Percentiles rank a stretch among this genome's conserved stretches.
Conservation (phyloP, 768 basidiomycete species). For the Pleurotus giganteus region DNA sequence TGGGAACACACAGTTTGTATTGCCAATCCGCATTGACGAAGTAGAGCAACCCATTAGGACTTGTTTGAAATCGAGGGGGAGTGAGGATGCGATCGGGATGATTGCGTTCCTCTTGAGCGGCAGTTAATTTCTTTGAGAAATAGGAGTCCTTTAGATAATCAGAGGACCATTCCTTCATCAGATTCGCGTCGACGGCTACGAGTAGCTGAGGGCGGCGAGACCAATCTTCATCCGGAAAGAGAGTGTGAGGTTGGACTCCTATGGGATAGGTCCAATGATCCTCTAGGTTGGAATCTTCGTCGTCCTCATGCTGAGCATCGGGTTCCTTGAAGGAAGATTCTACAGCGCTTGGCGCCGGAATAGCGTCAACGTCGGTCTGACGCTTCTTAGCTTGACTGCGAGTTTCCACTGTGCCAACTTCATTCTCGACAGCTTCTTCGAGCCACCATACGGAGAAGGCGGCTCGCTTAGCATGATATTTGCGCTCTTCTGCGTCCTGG, state of each 20-base stretch:
- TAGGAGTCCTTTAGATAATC: slow-evolving; percentile 5
- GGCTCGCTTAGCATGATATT: neutral
- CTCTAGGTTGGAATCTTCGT: neutral
- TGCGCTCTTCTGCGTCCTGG: neutral
- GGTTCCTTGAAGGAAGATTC: neutral
- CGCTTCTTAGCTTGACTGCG: neutral
- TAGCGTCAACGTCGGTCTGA: neutral
- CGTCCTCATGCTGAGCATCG: too few relatives aligned
- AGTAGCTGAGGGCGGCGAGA: neutral
- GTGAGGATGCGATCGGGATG: neutral
- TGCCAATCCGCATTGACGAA: slow-evolving; percentile 13
- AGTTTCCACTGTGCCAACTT: neutral
- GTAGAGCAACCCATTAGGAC: slow-evolving; percentile 6
- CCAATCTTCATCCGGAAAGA: neutral
- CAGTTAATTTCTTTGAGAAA: neutral
- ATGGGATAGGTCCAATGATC: neutral
- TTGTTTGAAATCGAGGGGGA: neutral
- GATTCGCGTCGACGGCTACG: neutral
- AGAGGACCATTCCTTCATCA: neutral
- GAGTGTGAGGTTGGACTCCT: neutral
- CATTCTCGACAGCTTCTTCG: slow-evolving; percentile 5
- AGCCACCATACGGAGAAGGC: slow-evolving; percentile 12
- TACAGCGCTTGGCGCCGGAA: neutral
- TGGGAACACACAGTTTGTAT: slow-evolving; percentile 9
- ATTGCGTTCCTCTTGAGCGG: neutral